Percentiles rank a stretch among this genome's conserved stretches.
Conservation (phyloP, 495 filamentous ascomycete genomes). For the Echria macrotheca region DNA sequence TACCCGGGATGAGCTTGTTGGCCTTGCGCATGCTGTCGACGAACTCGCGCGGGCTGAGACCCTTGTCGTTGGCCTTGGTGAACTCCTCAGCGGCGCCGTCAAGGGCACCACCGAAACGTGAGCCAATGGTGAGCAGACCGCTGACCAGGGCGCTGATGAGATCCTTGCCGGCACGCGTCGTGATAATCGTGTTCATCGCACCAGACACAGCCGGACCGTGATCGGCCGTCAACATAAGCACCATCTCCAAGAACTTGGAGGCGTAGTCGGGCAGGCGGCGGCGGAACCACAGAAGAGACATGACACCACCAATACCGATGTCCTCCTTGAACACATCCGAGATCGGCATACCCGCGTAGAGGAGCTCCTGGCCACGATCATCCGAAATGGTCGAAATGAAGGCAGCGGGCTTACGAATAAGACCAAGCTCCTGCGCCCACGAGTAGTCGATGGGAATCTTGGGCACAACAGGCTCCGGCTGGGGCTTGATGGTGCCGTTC, state of each 20-base stretch:
- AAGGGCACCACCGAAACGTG: conserved; percentile 95
- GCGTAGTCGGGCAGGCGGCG: conserved; percentile 93
- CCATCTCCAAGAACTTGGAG: conserved; percentile 99
- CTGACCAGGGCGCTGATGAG: conserved; percentile 90
- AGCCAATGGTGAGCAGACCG: conserved; percentile 97
- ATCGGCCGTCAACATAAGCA: conserved; percentile 98
- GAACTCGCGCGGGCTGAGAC: conserved; percentile 95
- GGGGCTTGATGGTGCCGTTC: conserved; percentile 75
- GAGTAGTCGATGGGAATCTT: conserved; percentile 99
- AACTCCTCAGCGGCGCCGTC: conserved; percentile 98
- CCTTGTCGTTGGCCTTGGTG: conserved; percentile 96
- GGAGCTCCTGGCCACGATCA: conserved; percentile 97
- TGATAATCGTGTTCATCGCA: conserved; percentile 99
- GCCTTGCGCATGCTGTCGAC: conserved; percentile 98
- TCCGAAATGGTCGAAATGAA: conserved; percentile 99
- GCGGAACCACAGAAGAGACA: conserved; percentile 99
- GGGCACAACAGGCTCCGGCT: conserved; percentile 83
- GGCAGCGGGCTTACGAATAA: conserved; percentile 98
- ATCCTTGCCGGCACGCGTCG: conserved; percentile 97
- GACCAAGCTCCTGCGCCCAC: conserved; percentile 98
- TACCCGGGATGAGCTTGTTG: conserved; percentile 99
- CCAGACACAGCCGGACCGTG: conserved; percentile 98
- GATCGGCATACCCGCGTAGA: conserved; percentile 98
- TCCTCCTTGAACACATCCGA: conserved; percentile 99
- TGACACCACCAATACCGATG: conserved; percentile 98